Evolutionary conservation across 2,329 filamentous ascomycete genomes (phyloP).

Genomic region (Botrytis galanthina): DNA sequence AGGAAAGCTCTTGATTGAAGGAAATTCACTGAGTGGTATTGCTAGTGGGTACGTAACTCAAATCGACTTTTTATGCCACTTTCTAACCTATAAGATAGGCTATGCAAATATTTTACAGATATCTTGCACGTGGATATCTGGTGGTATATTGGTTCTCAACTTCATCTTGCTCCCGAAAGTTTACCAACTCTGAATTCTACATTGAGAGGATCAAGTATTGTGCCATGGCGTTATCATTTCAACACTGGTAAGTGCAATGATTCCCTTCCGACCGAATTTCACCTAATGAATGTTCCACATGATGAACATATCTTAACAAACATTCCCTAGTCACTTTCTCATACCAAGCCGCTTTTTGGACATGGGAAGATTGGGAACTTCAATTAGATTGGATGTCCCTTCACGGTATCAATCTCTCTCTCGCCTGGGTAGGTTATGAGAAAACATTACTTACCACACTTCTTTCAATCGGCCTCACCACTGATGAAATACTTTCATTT

Average conservation of each 20-base stretch:
- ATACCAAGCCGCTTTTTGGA: slow-evolving; percentile 51
- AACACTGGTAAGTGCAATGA: slow-evolving; percentile 43
- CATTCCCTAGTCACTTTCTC: slow-evolving; percentile 48
- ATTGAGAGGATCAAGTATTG: slow-evolving; percentile 42
- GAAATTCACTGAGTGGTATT: background rate
- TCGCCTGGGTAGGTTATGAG: slow-evolving; percentile 53
- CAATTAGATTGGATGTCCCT: slow-evolving; percentile 53
- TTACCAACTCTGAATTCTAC: slow-evolving; percentile 39
- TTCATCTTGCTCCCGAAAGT: slow-evolving; percentile 38
- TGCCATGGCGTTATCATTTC: slow-evolving; percentile 50
- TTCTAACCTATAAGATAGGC: background rate
- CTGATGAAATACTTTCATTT: slow-evolving; percentile 46
- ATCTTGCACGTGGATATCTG: slow-evolving; percentile 46
- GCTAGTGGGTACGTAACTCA: background rate
- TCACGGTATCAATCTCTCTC: slow-evolving; percentile 50
- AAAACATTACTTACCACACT: slow-evolving; percentile 51
- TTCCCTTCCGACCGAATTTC: background rate
- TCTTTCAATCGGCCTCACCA: slow-evolving; percentile 45
- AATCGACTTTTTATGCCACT: fast-evolving
- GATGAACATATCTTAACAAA: background rate
- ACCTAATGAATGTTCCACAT: background rate
- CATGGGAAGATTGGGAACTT: slow-evolving; percentile 53
- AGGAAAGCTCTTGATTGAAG: slow-evolving; percentile 29
- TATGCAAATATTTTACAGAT: slow-evolving; percentile 44
- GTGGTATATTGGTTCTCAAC: slow-evolving; percentile 47